Evolutionary conservation across 345 rosid genomes (phyloP).

Genomic region (Geranium rotundifolium): DNA sequence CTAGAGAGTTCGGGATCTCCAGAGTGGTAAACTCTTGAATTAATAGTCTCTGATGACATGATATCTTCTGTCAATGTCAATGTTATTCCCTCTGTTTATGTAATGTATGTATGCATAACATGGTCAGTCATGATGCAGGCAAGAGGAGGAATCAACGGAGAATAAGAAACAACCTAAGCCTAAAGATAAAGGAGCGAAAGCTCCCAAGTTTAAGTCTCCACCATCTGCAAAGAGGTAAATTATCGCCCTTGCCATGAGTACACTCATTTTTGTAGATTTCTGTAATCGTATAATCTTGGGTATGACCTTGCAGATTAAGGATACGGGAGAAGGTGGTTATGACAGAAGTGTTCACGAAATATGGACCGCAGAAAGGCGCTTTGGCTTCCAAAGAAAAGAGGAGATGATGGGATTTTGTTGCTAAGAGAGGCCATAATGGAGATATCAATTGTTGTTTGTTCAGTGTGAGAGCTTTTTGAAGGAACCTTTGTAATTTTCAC

Average conservation of each 20-base stretch:
- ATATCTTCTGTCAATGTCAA: background rate
- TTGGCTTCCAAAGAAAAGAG: conserved; percentile 24
- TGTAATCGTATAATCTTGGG: background rate
- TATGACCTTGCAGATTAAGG: conserved; percentile 42
- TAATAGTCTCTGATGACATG: background rate
- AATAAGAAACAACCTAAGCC: conserved; percentile 19
- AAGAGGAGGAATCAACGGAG: conserved; percentile 4
- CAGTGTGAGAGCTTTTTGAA: too few relatives aligned
- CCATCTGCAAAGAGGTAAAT: conserved; percentile 58
- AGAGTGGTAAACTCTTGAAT: conserved; percentile 9
- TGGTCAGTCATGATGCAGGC: background rate
- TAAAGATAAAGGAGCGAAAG: conserved; percentile 27
- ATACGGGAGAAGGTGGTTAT: conserved; percentile 68
- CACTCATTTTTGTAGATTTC: background rate
- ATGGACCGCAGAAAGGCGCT: conserved; percentile 33
- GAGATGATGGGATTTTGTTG: conserved; percentile 2
- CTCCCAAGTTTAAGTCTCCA: conserved; percentile 29
- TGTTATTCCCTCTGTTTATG: too few relatives aligned
- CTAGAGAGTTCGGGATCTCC: conserved; percentile 14
- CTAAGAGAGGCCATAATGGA: too few relatives aligned
- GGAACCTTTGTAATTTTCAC: too few relatives aligned
- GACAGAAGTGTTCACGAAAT: conserved; percentile 56
- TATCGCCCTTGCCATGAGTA: background rate
- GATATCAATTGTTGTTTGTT: too few relatives aligned
- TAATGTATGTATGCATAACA: background rate